These are phyloP conservation scores for Sporothrix euskadiensis DNA, from an alignment of 2,329 filamentous ascomycete genomes.

Conservation along the genomic window DNA sequence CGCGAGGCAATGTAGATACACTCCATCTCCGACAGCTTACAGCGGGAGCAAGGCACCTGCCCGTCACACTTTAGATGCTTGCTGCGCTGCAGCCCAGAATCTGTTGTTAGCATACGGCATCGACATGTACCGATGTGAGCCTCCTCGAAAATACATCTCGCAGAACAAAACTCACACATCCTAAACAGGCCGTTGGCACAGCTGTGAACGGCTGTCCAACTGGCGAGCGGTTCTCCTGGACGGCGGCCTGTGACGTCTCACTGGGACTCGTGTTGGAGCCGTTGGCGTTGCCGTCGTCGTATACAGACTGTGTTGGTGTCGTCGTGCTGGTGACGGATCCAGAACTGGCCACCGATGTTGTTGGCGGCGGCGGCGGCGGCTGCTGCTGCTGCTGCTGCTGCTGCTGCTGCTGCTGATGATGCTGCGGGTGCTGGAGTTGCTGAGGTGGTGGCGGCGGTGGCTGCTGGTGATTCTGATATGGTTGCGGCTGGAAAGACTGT, in stretches of 20 bases:
- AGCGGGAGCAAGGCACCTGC: constrained; percentile 67
- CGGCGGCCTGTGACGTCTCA: constrained; percentile 7
- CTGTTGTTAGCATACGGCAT: neutral
- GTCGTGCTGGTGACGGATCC: constrained; percentile 6
- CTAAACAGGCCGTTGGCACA: constrained; percentile 54
- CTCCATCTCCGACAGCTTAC: constrained; percentile 56
- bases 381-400: neutral
- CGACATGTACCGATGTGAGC: no score
- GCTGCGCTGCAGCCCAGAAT: constrained; percentile 45
- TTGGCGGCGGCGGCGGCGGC: neutral
- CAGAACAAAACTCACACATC: constrained; percentile 50
- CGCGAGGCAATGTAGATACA: constrained; percentile 75
- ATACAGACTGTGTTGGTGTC: constrained; percentile 3
- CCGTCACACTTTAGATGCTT: constrained; percentile 80
- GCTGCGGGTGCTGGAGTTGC: neutral
- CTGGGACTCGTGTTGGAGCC: constrained; percentile 22
- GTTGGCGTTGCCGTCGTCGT: constrained; percentile 8
- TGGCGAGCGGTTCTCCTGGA: neutral
- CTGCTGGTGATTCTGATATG: constrained; percentile 4
- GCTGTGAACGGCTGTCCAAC: constrained; percentile 20
- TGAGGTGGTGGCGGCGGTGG: neutral
- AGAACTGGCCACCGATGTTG: neutral
- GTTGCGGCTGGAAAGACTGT: neutral
- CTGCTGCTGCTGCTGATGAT: neutral
- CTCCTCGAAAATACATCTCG: neutral